Evolutionary conservation across 371 early-diverging fungal species (phyloP).

Genomic region (Mortierella polycephala): DNA sequence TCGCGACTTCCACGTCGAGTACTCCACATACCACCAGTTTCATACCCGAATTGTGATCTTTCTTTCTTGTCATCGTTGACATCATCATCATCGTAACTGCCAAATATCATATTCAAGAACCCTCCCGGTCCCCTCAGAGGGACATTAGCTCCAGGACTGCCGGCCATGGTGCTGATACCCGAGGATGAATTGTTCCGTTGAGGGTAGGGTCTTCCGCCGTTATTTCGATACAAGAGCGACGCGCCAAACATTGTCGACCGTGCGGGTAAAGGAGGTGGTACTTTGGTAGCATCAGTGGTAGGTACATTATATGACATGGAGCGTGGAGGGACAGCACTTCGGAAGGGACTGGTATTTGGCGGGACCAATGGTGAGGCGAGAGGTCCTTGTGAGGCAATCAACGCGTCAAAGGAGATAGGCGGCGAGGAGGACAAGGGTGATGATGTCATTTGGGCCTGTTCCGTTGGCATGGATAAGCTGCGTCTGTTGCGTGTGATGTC

Average conservation of each 20-base stretch:
- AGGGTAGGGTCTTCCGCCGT: neutral
- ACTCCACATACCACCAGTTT: constrained; percentile 35
- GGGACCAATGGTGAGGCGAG: neutral
- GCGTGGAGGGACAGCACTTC: neutral
- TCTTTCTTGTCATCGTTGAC: constrained; percentile 9
- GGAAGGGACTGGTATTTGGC: neutral
- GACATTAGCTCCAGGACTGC: neutral
- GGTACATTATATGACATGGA: neutral
- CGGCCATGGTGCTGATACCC: neutral
- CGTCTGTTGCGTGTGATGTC: constrained; percentile 12
- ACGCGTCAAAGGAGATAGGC: neutral
- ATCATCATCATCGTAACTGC: constrained; percentile 32
- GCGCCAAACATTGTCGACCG: constrained; percentile 21
- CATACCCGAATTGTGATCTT: constrained; percentile 38
- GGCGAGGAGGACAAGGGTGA: neutral
- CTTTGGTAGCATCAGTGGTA: constrained; percentile 1
- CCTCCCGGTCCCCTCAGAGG: constrained; percentile 8
- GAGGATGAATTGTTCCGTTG: neutral
- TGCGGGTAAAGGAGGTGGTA: neutral
- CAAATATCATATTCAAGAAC: constrained; percentile 45
- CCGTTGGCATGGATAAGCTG: constrained; percentile 23
- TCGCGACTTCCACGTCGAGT: constrained; percentile 19
- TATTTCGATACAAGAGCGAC: constrained; percentile 1
- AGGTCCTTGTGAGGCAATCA: neutral
- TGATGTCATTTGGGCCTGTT: neutral